Evolutionary conservation across 768 basidiomycete genomes (phyloP).

Genomic region (Auriscalpium microsporum): DNA sequence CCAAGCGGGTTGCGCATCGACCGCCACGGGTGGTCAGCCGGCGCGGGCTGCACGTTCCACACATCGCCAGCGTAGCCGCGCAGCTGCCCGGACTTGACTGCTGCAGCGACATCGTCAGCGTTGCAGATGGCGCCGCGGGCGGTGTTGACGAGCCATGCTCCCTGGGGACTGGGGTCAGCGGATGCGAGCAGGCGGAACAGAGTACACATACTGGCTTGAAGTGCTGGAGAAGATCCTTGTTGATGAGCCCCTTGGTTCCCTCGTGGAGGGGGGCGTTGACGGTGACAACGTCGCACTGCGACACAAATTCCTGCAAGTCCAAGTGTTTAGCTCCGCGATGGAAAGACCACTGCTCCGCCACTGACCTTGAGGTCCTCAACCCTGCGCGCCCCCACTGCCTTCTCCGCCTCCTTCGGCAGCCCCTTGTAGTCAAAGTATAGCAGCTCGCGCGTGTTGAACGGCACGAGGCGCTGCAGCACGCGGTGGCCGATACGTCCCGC

Average conservation of each 20-base stretch:
- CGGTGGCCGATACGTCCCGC: background rate
- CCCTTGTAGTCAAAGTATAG: constrained; percentile 35
- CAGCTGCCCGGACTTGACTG: constrained; percentile 37
- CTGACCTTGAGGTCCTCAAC: background rate
- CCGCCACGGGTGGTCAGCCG: constrained; percentile 36
- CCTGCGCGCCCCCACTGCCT: constrained; percentile 27
- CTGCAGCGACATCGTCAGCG: constrained; percentile 18
- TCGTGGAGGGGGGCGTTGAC: constrained; percentile 8
- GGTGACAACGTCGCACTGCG: constrained; percentile 25
- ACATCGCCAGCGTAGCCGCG: constrained; percentile 25
- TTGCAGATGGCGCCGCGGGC: constrained; percentile 32
- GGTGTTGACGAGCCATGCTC: constrained; percentile 37
- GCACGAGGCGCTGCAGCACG: background rate
- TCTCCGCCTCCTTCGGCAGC: constrained; percentile 23
- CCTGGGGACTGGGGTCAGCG: background rate
- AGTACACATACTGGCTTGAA: constrained; percentile 29
- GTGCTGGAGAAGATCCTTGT: constrained; percentile 32
- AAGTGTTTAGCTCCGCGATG: constrained; percentile 22
- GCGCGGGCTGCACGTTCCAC: constrained; percentile 31
- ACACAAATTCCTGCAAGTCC: constrained; percentile 17
- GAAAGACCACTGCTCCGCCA: background rate
- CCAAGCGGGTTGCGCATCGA: constrained; percentile 27
- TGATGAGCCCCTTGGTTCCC: constrained; percentile 28
- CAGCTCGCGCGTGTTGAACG: constrained; percentile 12
- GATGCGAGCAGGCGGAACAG: background rate